Base-by-base conservation (phyloP, 352 stramenopile species). In the Phytopythium delawarense region DNA sequence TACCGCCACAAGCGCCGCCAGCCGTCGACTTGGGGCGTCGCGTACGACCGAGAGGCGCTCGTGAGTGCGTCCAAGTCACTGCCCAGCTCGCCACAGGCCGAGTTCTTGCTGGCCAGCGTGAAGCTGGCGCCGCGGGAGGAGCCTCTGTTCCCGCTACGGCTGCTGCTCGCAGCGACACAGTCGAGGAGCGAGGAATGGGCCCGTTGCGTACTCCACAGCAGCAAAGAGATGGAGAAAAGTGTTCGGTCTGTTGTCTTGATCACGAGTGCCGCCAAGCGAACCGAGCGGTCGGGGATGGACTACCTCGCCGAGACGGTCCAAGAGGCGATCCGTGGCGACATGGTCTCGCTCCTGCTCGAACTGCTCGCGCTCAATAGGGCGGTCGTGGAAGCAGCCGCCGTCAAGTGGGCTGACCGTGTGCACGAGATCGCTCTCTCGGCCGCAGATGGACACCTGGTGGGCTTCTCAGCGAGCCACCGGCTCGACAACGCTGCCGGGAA, bases 161-260 rank as follows among this genome's bases (percentile, higher is more conserved):
- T 42, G 21, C 34, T 57, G 16, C 34, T 39, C 7, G 34, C 51
- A 9, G 51, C 51, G 3, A n/a, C 51, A 18, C 51, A 57, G 34
- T 57, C 51, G 32, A 37, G 37, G 18, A 34, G 51, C 34, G 51
- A 57, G 51, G 11, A 4, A 32, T 57, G 51, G 51, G 51, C 34
- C 0, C 51, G 44, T 1, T 9, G 12, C 20, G 51, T 57, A 7
- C 51, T 57, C 20, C 34, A 30, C 20, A 46, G 21, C 28, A n/a
- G 32, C 34, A 57, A 32, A 11, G 20, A 28, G 32, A 34, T 57
- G 1, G 21, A 6, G 32, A 16, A 20, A 4, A 11, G 18, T 18
- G 34, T 57, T 13, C 51, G 37, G n/a, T 23, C 50, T 8, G 50
- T 30, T 35, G 23, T 18, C 49, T n/a, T 46, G 7, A 20, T 15